Evolutionary conservation across 164 flowering plant genomes (phyloP), one percentile per base, ranked within the genome.

Genomic region (Akebia trifoliata): DNA sequence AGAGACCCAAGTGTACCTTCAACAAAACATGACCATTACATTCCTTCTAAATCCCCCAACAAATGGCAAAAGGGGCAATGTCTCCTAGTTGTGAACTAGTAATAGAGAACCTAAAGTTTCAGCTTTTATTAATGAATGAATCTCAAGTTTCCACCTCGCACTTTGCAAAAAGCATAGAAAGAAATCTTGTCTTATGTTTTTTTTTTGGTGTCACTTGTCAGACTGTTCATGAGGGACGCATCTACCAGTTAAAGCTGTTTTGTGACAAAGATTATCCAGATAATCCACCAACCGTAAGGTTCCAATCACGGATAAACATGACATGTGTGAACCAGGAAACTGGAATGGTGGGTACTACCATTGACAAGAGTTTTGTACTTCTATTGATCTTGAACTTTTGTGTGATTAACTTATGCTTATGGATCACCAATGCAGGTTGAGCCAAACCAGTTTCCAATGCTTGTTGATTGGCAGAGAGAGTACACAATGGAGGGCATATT

Each of bases 161-260:
- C n/a, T n/a, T n/a, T n/a, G n/a, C n/a, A n/a, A n/a, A n/a, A n/a
- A n/a, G n/a, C n/a, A n/a, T 30, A 44, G 32, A 29, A 6, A 2
- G 22, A 46, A 29, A 14, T 8, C 15, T 34, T 22, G 11, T 50
- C 21, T 39, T 31, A 24, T 53, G 8, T 30, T 17, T 43, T 8
- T 54, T 38, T 37, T 25, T 20, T 54, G 12, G 26, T 60, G 24
- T 26, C 47, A 35, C 42, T 59, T 69, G 26, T 38, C 74, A 85
- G 90, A 83, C 86, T 63, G 86, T 83, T 57, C 84, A 85, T 44
- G 92, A 85, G 62, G 92, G 96, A 37, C 79, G 82, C 36, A 88
- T 88, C 61, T 83, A 80, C 72, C 90, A 88, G 73, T 70, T 88
- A 71, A 88, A 87, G 54, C 62, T 88, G 32, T 88, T 82, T 54